Evolutionary conservation across 306 rosid species (phyloP).

Genomic region (Gleditsia sinensis): DNA sequence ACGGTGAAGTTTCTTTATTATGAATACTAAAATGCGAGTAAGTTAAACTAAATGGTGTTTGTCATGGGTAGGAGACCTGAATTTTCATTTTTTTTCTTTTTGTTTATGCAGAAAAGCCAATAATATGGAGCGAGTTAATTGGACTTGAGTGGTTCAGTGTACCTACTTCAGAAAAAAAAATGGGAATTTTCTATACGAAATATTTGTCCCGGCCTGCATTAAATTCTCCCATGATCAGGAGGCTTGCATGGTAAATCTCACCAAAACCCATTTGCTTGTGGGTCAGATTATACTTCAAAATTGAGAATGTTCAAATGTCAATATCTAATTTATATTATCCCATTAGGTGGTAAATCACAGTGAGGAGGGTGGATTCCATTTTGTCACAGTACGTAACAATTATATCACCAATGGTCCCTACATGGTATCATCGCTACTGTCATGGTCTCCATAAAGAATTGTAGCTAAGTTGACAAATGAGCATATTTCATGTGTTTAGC

Average conservation of each 20-base stretch:
- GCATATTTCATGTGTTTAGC: too few species aligned
- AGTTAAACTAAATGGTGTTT: background rate
- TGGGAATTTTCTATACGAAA: background rate
- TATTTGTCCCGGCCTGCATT: background rate
- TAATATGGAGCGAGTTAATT: background rate
- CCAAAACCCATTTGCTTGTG: background rate
- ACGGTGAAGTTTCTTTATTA: background rate
- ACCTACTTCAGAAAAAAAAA: background rate
- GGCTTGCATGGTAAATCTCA: background rate
- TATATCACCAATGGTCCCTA: too few species aligned
- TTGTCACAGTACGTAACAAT: too few species aligned
- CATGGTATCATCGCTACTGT: too few species aligned
- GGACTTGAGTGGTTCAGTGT: background rate
- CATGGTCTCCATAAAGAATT: too few species aligned
- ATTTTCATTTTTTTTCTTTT: too few species aligned
- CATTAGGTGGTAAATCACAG: too few species aligned
- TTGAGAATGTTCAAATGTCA: background rate
- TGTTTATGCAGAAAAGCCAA: too few species aligned
- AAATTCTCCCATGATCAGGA: conserved; percentile 1
- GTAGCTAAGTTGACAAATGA: too few species aligned
- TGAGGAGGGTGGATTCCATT: background rate
- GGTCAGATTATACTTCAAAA: background rate
- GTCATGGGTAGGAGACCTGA: background rate
- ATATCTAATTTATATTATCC: too few species aligned
- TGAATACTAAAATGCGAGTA: background rate